Percentiles rank a stretch among this genome's conserved stretches.
These are phyloP conservation scores for Picocystis sp. DNA, from an alignment of 163 green algal species.

Conservation along the genomic window DNA sequence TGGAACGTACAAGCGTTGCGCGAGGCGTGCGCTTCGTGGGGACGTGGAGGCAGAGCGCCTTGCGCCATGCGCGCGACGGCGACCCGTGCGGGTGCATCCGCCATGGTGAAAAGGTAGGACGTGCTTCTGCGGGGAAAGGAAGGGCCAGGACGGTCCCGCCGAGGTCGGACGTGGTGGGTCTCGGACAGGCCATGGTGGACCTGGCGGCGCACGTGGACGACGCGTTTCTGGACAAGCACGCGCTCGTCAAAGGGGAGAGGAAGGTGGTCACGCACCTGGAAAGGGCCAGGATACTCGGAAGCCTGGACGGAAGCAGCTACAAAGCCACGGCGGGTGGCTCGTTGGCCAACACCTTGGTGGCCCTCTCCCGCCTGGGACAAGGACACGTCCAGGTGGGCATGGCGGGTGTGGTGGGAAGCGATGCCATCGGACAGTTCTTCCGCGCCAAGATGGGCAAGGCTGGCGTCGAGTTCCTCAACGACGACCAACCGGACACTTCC, in stretches of 20 bases:
- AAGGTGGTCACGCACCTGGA: conserved; percentile 49
- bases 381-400: conserved; percentile 32
- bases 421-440: conserved; percentile 51
- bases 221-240: conserved; percentile 19
- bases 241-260: conserved; percentile 32
- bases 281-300: conserved; percentile 32
- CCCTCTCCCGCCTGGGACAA: conserved; percentile 44
- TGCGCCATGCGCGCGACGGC: too few species aligned
- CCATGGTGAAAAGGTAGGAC: too few species aligned
- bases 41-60: too few species aligned
- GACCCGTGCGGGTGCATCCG: too few species aligned
- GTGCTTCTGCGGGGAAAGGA: too few species aligned
- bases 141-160: too few species aligned
- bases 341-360: conserved; percentile 75
- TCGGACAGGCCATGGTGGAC: conserved; percentile 55
- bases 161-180: conserved; percentile 23
- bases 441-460: conserved; percentile 42
- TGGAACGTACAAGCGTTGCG: too few species aligned
- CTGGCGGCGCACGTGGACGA: conserved; percentile 31
- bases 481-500: conserved; percentile 18
- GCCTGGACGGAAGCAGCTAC: conserved; percentile 26
- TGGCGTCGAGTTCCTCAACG: conserved; percentile 52
- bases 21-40: too few species aligned
- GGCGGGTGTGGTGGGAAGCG: conserved; percentile 26
- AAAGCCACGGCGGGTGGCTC: conserved; percentile 64